Evolutionary conservation across 2,329 filamentous ascomycete genomes (phyloP), one percentile per base, ranked within the genome.

Genomic region (Colletotrichum graminicola): DNA sequence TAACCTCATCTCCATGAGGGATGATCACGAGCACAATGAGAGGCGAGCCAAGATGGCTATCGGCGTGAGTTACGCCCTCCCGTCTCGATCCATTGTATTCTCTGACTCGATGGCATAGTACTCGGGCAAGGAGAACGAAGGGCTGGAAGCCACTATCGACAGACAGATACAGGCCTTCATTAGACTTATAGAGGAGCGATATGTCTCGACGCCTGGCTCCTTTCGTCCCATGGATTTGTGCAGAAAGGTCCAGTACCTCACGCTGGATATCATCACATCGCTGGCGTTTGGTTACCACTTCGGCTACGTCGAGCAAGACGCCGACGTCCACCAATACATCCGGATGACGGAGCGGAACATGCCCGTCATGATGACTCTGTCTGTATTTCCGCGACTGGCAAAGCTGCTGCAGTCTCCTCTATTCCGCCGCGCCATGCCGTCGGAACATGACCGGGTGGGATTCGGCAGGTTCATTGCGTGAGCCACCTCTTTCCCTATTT

Each of bases 231-330:
- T 88, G 77, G 86, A 89, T 74, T 75, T 86, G 62, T 84, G 81
- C 14, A 76, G 78, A 41, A 86, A 87, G 71, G 81, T 83, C 3
- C 85, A 87, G 52, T 89, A 82, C 78, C 85, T 89, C 66, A 87
- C 87, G 0, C 78, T 90, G 5, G 88, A 90, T 69, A 84, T 88
- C 49, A 88, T 90, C 73, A 86, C 83, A 43, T 82, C 84, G 54
- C 76, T 90, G 5, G 85, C 85, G 0, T 85, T 89, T 55, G 88
- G 87, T 14, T 75, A 84, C 61, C 76, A 82, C 0, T 87, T 88
- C 71, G 86, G 86, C 16, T 85, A 84, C 73, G 74, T 88, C 0
- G 80, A 82, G n/a, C 75, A 79, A 6, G 84, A 89, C 73, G 76
- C 79, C 4, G 86, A 89, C 71, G 80, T 84, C 0, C 85, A 84